Conservation (phyloP, 75 land plant genomes). For the Sequoia sempervirens region DNA sequence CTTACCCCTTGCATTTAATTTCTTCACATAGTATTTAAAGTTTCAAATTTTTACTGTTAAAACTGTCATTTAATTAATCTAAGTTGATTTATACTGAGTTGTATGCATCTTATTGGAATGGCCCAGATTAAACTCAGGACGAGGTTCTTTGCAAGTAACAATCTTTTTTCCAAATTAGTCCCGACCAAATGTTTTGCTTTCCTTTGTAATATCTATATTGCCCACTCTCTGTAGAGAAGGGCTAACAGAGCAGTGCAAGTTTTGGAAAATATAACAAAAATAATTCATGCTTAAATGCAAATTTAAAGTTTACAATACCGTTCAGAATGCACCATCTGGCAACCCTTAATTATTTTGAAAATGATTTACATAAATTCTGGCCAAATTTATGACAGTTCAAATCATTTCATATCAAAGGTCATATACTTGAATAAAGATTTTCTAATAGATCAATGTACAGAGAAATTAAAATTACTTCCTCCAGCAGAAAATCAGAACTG, state of each 20-base stretch:
- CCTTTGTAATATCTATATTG: too few relatives aligned
- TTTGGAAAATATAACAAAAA: neutral
- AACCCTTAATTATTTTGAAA: neutral
- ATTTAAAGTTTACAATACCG: neutral
- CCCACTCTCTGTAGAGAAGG: too few relatives aligned
- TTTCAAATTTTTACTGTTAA: too few relatives aligned
- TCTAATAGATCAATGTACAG: neutral
- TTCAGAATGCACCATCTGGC: neutral
- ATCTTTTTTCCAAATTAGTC: too few relatives aligned
- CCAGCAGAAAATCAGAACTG: neutral
- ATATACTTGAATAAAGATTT: neutral
- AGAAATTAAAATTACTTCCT: neutral
- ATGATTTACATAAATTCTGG: neutral
- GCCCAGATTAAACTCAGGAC: too few relatives aligned
- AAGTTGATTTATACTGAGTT: too few relatives aligned
- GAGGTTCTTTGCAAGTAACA: too few relatives aligned
- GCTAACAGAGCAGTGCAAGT: neutral
- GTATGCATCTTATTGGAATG: too few relatives aligned
- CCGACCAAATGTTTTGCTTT: too few relatives aligned
- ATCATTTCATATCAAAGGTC: neutral
- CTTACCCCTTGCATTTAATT: too few relatives aligned
- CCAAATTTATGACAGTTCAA: neutral
- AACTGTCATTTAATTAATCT: too few relatives aligned
- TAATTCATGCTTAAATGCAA: neutral
- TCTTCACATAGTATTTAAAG: too few relatives aligned